These are phyloP conservation scores for Blastocystis sp. DNA, from an alignment of 352 stramenopile species.

Conservation along the genomic window DNA sequence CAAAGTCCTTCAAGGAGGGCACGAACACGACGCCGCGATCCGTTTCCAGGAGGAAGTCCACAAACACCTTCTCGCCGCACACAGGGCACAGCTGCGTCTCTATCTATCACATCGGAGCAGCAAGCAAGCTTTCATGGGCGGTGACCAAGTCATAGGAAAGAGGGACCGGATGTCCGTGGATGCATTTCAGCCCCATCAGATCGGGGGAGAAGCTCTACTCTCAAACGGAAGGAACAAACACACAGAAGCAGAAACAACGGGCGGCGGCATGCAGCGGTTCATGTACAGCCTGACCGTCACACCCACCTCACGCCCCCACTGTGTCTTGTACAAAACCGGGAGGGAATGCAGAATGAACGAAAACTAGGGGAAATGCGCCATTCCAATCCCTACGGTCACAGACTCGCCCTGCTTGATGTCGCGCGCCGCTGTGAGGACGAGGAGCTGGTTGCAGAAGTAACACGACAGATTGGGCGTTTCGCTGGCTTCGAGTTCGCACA, in stretches of 20 bases:
- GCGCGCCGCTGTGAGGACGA: not conserved
- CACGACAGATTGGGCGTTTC: not conserved
- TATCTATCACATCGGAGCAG: not conserved
- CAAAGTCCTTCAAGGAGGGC: not conserved
- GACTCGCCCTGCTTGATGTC: not conserved
- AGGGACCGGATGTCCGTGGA: not conserved
- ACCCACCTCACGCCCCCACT: not conserved
- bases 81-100: not conserved
- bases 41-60: not conserved
- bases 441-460: not conserved
- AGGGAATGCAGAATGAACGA: not conserved
- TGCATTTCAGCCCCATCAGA: conserved; percentile 12
- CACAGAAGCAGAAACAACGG: not conserved
- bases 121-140: not conserved
- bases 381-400: not conserved
- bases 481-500: not conserved
- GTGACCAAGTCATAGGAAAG: not conserved
- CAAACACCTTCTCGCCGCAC: not conserved
- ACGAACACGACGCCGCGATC: not conserved
- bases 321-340: not conserved
- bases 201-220: not conserved
- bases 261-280: not conserved
- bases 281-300: not conserved
- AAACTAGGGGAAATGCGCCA: not conserved
- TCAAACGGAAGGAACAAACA: not conserved